Evolutionary conservation across 192 early-diverging fungal species (phyloP), one percentile per base, ranked within the genome.

Genomic region (Backusella circina): DNA sequence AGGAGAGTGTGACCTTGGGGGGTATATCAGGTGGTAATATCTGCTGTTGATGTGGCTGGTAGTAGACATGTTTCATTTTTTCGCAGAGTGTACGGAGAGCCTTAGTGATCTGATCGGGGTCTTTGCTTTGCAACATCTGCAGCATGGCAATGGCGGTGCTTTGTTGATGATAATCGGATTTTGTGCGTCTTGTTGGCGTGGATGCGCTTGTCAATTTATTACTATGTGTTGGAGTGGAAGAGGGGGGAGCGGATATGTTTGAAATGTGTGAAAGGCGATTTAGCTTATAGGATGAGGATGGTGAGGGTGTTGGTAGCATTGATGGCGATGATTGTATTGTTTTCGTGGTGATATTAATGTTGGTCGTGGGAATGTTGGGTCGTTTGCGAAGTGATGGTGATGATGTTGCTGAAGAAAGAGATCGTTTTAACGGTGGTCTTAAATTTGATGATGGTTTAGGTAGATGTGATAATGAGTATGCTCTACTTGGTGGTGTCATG

Each of bases 21-120:
- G 77, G 77, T 61, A 78, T 72, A 41, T 50, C 50, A 3, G 36
- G n/a, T 0, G 77, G 77, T 1, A 78, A 36, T 37, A 71, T 13
- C 6, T 35, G 54, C 3, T 57, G 54, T 9, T 61, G 30, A 2
- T 9, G 36, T 2, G 5, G 7, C n/a, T 30, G n/a, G 30, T 65
- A 57, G 1, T 65, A 38, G 5, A 31, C 16, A 7, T 67, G 28
- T 5, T 74, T 65, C 38, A 77, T 31, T 21, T 47, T 23, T 5
- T 61, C n/a, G 3, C 47, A 32, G 4, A 78, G 21, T 1, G 31
- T 28, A 21, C 13, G 71, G 5, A 78, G 26, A 3, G 44, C 71
- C 54, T 69, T 65, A 36, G 44, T 38, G 4, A 68, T 78, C 7
- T 26, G 67, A 2, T 32, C 3, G 6, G 18, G 7, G 33, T 72